phyloP scores from a whole-genome alignment of 208 protist genomes.

The Leishmania turanica region DNA sequence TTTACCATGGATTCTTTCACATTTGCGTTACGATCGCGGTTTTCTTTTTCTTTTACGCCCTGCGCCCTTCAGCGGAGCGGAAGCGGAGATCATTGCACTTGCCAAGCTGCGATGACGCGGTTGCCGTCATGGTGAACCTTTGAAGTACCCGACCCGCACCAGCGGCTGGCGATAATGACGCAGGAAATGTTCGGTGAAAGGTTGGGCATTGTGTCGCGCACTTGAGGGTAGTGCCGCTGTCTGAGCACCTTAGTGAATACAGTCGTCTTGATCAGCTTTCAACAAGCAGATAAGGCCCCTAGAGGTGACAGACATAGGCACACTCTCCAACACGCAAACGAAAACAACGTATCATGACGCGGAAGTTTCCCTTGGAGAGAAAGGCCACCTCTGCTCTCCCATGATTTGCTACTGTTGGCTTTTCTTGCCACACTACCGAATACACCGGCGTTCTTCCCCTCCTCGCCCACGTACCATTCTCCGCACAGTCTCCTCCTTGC shows the following conservation, averaged over 20 bases:
- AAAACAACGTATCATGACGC: neutral
- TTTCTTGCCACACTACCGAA: neutral
- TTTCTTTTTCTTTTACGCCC: slow-evolving; percentile 46
- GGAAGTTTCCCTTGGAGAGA: neutral
- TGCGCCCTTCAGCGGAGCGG: slow-evolving; percentile 17
- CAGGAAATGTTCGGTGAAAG: neutral
- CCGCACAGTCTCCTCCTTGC: neutral
- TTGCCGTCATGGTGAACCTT: slow-evolving; percentile 20
- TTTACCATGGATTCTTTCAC: slow-evolving; percentile 83
- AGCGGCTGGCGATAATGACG: neutral
- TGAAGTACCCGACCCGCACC: neutral
- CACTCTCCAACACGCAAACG: neutral
- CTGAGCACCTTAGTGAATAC: neutral
- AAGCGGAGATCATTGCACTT: slow-evolving; percentile 6
- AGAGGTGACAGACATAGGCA: neutral
- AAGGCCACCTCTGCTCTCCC: neutral
- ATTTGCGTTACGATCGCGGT: slow-evolving; percentile 47
- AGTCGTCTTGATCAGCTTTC: neutral
- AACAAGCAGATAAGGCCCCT: neutral
- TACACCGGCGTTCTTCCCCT: neutral
- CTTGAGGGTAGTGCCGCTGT: neutral
- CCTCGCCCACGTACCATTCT: neutral
- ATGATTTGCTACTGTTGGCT: neutral
- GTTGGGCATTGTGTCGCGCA: neutral
- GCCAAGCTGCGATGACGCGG: slow-evolving; percentile 10